These are phyloP conservation scores for Citrus medica DNA, from an alignment of 345 rosid species.

Conservation along the genomic window DNA sequence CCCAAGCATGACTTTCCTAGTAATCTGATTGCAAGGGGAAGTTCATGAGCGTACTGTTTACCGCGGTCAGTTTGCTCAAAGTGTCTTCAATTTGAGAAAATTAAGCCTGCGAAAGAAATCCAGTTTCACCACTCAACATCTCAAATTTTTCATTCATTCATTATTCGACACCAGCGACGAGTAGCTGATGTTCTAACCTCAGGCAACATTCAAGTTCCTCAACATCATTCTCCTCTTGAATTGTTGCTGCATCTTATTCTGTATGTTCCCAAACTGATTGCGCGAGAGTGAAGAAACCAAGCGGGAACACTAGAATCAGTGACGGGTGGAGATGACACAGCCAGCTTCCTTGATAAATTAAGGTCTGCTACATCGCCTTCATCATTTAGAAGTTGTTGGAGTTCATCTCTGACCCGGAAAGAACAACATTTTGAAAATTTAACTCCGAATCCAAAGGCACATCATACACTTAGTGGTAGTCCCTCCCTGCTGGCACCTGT, in stretches of 20 bases:
- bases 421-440: not conserved
- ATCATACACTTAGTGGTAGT: not conserved
- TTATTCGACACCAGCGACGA: not conserved
- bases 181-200: constrained; percentile 33
- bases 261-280: constrained; percentile 39
- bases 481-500: not conserved
- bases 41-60: constrained; percentile 5
- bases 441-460: not conserved
- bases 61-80: constrained; percentile 50
- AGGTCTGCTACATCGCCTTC: constrained; percentile 55
- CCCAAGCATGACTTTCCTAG: not conserved
- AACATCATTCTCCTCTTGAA: constrained; percentile 46
- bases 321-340: constrained; percentile 31
- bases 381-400: constrained; percentile 48
- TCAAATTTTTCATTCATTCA: not conserved
- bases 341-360: constrained; percentile 44
- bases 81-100: constrained; percentile 55
- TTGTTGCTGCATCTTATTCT: constrained; percentile 33
- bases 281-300: constrained; percentile 35
- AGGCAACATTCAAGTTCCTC: constrained; percentile 66
- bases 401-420: constrained; percentile 47
- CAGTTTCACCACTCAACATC: not conserved
- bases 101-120: constrained; percentile 43
- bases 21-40: not conserved
- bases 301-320: constrained; percentile 33